A percentile compares a stretch with the other conserved stretches of the same genome.
Evolutionary conservation across 2,329 filamentous ascomycete species (phyloP).

Genomic region (Malbranchea cinnamomea): DNA sequence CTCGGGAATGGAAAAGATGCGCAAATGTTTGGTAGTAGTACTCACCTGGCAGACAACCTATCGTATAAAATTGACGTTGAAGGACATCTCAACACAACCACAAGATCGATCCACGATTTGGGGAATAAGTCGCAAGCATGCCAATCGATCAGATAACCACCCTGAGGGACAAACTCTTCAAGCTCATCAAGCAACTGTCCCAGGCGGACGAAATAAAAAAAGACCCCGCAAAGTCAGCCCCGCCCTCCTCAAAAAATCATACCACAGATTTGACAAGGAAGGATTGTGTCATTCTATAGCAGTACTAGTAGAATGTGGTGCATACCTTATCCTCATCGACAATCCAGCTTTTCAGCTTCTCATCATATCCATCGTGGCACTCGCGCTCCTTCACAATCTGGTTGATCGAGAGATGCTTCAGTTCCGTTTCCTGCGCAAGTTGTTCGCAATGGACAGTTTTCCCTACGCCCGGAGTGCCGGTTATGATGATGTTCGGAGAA

Average conservation of each 20-base stretch:
- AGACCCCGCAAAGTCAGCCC: neutral
- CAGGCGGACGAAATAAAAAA: neutral
- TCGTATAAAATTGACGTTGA: constrained; percentile 74
- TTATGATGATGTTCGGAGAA: constrained; percentile 79
- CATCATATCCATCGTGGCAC: constrained; percentile 78
- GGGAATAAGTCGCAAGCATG: constrained; percentile 95
- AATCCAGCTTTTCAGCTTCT: constrained; percentile 74
- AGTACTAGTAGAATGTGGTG: constrained; percentile 6
- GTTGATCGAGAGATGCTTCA: constrained; percentile 79
- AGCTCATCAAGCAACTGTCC: constrained; percentile 70
- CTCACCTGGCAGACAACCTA: constrained; percentile 56
- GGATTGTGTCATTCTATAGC: neutral
- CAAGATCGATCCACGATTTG: constrained; percentile 82
- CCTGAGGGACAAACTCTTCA: constrained; percentile 61
- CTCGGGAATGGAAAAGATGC: constrained; percentile 2
- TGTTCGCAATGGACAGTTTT: constrained; percentile 87
- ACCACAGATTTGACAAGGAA: neutral
- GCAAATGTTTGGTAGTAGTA: no score
- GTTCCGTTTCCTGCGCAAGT: constrained; percentile 57
- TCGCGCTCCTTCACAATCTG: constrained; percentile 76
- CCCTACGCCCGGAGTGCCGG: constrained; percentile 87
- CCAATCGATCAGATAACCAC: constrained; percentile 91
- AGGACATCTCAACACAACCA: constrained; percentile 69
- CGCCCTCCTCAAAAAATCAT: neutral
- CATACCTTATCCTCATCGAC: constrained; percentile 90